Evolutionary conservation across 257 asterid species (phyloP), one percentile per base, ranked within the genome.

Genomic region (Coffea canephora): DNA sequence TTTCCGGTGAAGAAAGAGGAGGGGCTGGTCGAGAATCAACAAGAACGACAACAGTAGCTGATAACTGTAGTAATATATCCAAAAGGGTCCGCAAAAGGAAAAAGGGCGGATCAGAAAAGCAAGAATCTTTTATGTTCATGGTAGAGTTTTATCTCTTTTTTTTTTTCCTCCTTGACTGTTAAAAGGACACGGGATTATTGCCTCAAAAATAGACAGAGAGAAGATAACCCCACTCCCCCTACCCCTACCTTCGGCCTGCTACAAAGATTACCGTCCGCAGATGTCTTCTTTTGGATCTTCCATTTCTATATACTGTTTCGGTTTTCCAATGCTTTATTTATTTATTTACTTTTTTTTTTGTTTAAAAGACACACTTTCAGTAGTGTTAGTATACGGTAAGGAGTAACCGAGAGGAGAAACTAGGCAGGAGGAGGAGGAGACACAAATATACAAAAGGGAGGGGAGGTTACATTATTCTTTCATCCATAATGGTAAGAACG

Each of bases 1-100:
- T 15, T 61, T 64, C 27, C 46, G 85, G 85, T 23, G 83, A 79
- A 74, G 73, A 67, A 77, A 62, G 21, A 77, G 75, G 78, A 71
- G 84, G 74, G 5, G 77, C 79, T 31, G 79, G 41, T 72, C 81
- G 36, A 49, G 82, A 77, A 79, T 69, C 52, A 46, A 64, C 83
- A 52, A 62, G 55, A 50, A 9, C 66, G 3, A 59, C 12, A 59
- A 6, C 8, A 52, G 12, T 49, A 57, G 62, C 8, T 0, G 19
- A 41, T 16, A 73, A 36, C 7, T 64, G 67, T 49, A 68, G 49
- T n/a, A 21, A 19, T 39, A 19, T 39, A 71, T 41, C 85, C 78
- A 46, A 66, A 79, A 34, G 71, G 80, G 67, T 25, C 74, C 85
- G 69, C 13, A 76, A 71, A 45, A 57, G 77, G 82, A 76, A 71